Base-by-base conservation (phyloP, 108 stramenopile genomes). In the Nannochloropsis salina region DNA sequence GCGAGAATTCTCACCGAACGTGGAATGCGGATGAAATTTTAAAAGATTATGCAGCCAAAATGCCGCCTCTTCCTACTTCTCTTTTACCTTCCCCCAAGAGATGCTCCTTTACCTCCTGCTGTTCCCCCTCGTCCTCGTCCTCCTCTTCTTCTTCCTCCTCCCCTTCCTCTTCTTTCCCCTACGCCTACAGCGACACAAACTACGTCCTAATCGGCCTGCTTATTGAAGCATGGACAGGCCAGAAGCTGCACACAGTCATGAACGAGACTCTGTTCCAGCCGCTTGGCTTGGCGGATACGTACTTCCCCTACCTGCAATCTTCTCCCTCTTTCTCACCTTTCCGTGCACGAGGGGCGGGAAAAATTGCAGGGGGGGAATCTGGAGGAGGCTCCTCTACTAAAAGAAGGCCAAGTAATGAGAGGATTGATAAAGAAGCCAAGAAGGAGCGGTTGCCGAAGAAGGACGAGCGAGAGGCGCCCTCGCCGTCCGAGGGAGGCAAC, bases 231-330 rank as follows among this genome's bases (percentile, higher is more conserved):
- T 74, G 61, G 61, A n/a, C 15, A 74, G n/a, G 61, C 6, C 15
- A 74, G 2, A n/a, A 15, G n/a, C n/a, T 74, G 61, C 61, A 74
- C n/a, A n/a, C 15, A n/a, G 61, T 74, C 3, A 74, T 74, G 61
- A 74, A 74, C n/a, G 61, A 74, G 61, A 6, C n/a, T n/a, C 61
- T 74, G 61, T 74, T 15, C 20, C 61, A 2, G 61, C 61, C 61
- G 3, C n/a, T n/a, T 15, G 61, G 61, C 20, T 2, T 74, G 61
- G n/a, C 61, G 6, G 6, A 74, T 2, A 74, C 61, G 20, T 74
- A 74, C 61, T 74, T 74, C n/a, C 61, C 61, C n/a, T 74, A 74
- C 61, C 61, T 74, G 15, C 61, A 74, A 74, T n/a, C 61, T n/a
- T 74, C 61, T 74, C 61, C 61, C n/a, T n/a, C 61, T n/a, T n/a